Evolutionary conservation across 305 asterid species (phyloP).

Genomic region (Euphrasia arctica): DNA sequence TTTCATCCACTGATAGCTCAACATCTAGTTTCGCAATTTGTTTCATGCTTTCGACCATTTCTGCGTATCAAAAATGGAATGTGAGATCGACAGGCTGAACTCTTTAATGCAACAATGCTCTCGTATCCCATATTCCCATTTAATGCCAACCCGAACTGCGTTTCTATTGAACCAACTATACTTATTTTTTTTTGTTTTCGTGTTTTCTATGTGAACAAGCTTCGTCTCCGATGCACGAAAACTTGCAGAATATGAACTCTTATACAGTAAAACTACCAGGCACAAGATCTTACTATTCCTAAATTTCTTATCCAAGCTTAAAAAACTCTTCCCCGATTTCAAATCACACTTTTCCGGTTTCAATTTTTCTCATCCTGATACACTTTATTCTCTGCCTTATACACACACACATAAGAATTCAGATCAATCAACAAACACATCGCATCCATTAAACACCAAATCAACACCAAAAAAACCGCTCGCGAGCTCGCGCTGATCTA

Average conservation of each 20-base stretch:
- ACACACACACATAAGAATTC: background rate
- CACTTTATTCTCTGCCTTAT: background rate
- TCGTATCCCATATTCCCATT: slow-evolving; percentile 6
- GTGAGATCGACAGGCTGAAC: background rate
- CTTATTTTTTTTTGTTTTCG: too few relatives aligned
- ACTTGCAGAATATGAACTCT: too few relatives aligned
- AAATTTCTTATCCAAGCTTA: background rate
- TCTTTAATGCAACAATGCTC: background rate
- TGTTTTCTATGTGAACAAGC: too few relatives aligned
- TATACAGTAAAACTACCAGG: too few relatives aligned
- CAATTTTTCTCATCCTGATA: background rate
- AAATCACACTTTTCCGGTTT: slow-evolving; percentile 16
- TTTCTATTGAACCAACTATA: too few relatives aligned
- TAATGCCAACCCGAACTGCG: background rate
- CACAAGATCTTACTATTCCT: background rate
- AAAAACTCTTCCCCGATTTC: slow-evolving; percentile 12
- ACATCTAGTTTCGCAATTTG: slow-evolving; percentile 75
- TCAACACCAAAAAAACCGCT: slow-evolving; percentile 13
- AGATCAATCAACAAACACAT: slow-evolving; percentile 24
- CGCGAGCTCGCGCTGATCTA: slow-evolving; percentile 21
- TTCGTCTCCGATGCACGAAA: too few relatives aligned
- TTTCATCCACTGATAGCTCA: slow-evolving; percentile 78
- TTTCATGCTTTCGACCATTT: slow-evolving; percentile 94
- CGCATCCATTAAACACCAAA: slow-evolving; percentile 15
- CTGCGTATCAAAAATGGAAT: slow-evolving; percentile 33